Conservation (phyloP, 495 filamentous ascomycete genomes). For the Trichoderma orchidacearum region DNA sequence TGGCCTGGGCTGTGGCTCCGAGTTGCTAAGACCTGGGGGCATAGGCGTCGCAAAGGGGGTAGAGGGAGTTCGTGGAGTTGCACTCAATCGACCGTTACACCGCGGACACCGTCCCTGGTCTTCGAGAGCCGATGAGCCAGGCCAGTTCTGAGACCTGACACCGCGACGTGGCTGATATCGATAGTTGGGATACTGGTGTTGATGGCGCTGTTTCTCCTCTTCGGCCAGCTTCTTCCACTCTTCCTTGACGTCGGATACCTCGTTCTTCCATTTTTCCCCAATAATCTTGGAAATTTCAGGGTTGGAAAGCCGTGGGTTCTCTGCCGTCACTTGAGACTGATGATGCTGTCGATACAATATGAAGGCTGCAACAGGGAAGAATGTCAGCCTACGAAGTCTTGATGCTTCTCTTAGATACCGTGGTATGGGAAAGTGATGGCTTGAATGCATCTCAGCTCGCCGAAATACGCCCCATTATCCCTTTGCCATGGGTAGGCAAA, state of each 20-base stretch:
- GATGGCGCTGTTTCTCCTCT: conserved; percentile 87
- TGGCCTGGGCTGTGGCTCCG: background rate
- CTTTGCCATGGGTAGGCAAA: too few relatives aligned
- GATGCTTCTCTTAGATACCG: too few relatives aligned
- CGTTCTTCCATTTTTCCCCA: conserved; percentile 76
- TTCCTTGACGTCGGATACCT: conserved; percentile 60
- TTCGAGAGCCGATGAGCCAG: conserved; percentile 22
- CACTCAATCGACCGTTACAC: conserved; percentile 45
- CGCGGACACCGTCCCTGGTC: conserved; percentile 41
- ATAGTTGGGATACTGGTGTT: conserved; percentile 84
- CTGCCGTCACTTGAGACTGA: conserved; percentile 65
- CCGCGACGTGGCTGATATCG: conserved; percentile 82
- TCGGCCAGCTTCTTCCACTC: conserved; percentile 86
- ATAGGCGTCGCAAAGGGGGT: conserved; percentile 31
- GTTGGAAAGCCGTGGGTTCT: conserved; percentile 82
- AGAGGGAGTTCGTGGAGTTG: conserved; percentile 37
- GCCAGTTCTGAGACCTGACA: conserved; percentile 17
- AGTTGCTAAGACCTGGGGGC: background rate
- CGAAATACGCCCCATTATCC: too few relatives aligned
- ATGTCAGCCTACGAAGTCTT: background rate
- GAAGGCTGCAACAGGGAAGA: conserved; percentile 52
- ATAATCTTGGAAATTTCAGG: conserved; percentile 98
- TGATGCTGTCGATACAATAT: conserved; percentile 95
- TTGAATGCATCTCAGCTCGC: background rate
- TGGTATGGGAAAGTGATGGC: background rate